Evolutionary conservation across 768 basidiomycete species (phyloP).

Genomic region (Boletus tylopilopsis): DNA sequence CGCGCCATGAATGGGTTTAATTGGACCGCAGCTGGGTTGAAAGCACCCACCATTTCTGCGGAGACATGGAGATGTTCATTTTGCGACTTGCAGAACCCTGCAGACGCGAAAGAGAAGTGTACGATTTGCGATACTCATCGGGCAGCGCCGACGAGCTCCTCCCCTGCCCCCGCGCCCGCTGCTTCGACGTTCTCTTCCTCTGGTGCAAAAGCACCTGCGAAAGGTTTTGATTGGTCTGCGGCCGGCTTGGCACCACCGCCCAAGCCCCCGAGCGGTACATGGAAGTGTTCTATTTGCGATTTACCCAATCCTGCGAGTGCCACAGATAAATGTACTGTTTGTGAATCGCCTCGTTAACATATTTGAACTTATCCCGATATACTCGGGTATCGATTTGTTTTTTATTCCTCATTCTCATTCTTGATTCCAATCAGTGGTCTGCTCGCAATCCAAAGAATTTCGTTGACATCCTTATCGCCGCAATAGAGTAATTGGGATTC

Average conservation of each 20-base stretch:
- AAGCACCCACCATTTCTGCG: constrained; percentile 33
- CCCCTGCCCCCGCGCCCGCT: constrained; percentile 7
- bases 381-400: constrained; percentile 2
- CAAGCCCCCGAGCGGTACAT: constrained; percentile 23
- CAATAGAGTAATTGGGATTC: constrained; percentile 4
- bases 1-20: constrained; percentile 44
- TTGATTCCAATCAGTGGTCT: background rate
- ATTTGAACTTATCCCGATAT: constrained; percentile 9
- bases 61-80: constrained; percentile 53
- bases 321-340: constrained; percentile 46
- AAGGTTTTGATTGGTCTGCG: constrained; percentile 37
- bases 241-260: constrained; percentile 33
- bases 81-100: constrained; percentile 45
- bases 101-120: constrained; percentile 40
- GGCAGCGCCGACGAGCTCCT: constrained; percentile 15
- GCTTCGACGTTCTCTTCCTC: background rate
- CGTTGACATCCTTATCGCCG: background rate
- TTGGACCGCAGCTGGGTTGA: constrained; percentile 60
- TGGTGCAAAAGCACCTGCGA: constrained; percentile 6
- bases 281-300: constrained; percentile 40
- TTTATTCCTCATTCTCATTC: constrained; percentile 17
- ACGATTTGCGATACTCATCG: constrained; percentile 41
- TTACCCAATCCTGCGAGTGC: constrained; percentile 45
- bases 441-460: background rate
- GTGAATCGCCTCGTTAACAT: constrained; percentile 40